Base-by-base conservation (phyloP, 2,329 filamentous ascomycete genomes). In the Xylaria hypoxylon region DNA sequence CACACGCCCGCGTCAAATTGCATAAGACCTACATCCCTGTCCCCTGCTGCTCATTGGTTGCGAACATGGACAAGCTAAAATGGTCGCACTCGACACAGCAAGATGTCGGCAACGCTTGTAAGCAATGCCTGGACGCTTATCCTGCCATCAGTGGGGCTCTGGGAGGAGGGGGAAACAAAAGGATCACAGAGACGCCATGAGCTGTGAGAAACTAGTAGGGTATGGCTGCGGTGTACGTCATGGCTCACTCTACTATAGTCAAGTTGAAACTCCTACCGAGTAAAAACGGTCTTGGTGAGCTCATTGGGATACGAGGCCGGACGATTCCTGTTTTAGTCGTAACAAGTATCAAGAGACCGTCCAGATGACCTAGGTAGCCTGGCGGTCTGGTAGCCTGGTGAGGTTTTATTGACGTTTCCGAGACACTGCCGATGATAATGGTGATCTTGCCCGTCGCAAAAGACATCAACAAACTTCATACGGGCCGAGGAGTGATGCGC, bases 1-100 rank as follows among this genome's bases (percentile, higher is more conserved):
- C 70, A 74, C 72, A 74, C 72, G 73, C 74, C 69, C 77, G 76
- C 75, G 74, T 73, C 75, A 78, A 76, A 77, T 75, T 75, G 73
- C 73, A 78, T 77, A 72, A 73, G 70, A 72, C 71, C 67, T 71
- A 64, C 62, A 75, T 62, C 74, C 75, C 71, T 76, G 74, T 75
- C 64, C 58, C 24, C 48, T 56, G 28, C 50, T 57, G 63, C 69
- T 72, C 62, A 80, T 80, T 80, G 78, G 76, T 67, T 65, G 57
- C 55, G 64, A 64, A 45, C 59, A 65, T 66, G 65, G 68, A 68
- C 63, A 68, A 69, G 68, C 72, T 69, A 75, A 73, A 73, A 69
- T 71, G 60, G 63, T 47, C 69, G 69, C 69, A 68, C 68, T 72
- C 70, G 65, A 71, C 65, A 70, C 71, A 68, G 64, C 65, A 72